Evolutionary conservation across 75 land plant genomes (phyloP), one percentile per base, ranked within the genome.

Genomic region (Sequoia sempervirens): DNA sequence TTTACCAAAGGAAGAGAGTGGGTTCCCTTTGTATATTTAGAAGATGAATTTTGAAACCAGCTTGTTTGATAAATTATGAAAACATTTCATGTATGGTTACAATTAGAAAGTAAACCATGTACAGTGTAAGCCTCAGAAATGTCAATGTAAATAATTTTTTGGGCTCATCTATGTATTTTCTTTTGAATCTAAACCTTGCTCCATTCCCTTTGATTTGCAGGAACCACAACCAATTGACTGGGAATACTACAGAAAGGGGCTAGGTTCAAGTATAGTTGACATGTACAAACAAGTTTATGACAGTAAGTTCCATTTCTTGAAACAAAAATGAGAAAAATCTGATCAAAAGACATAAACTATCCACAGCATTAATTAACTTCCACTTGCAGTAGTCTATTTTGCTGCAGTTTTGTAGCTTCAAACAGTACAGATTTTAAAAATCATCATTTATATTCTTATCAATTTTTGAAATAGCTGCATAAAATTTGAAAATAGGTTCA

Each of bases 161-260:
- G 14, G 17, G 58, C 58, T 15, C 58, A 54, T 54, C 58, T 54
- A 54, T 54, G 4, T 54, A 15, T 54, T 54, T 54, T 54, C 58
- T 64, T 26, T 66, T 66, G 30, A 66, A 28, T 66, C 30, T 20
- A 75, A 38, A 41, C 46, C 46, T 6, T 75, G 38, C 38, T 40
- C 41, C 2, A 30, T 79, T 32, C 0, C 20, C 52, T 86, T 3
- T 15, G 14, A 50, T 84, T 46, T 87, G 70, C 85, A 95, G 95
- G 92, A 92, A 87, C 97, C 95, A 58, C 88, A 89, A 72, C 91
- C 96, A 30, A 92, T 95, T 75, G 89, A 95, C 70, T 95, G 97
- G 97, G 95, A 95, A 8, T 89, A 85, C 66, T 95, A 95, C 68
- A 91, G 90, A 80, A 90, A 91, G 83, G 90, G 88, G 73, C 80